Conservation (phyloP, 495 filamentous ascomycete species). For the Clavariopsis aquatica region DNA sequence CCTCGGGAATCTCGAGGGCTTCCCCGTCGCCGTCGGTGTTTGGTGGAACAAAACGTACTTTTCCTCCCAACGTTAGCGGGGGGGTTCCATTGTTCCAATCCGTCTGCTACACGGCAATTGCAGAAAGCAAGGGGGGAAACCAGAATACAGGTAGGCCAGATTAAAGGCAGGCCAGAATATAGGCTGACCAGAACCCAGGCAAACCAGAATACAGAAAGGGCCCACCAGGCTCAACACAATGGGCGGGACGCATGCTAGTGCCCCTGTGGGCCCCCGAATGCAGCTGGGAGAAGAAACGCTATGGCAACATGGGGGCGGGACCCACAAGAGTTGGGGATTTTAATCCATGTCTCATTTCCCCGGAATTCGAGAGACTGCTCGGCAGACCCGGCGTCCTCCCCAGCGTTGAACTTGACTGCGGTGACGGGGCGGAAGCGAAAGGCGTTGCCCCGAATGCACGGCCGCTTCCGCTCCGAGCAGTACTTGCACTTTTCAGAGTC, state of each 20-base stretch:
- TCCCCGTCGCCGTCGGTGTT: conserved; percentile 15
- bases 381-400: conserved; percentile 16
- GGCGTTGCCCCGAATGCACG: conserved; percentile 15
- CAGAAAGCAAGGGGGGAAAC: too few species aligned
- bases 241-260: background rate
- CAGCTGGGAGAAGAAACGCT: background rate
- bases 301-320: background rate
- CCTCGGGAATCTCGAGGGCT: background rate
- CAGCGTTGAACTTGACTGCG: conserved; percentile 21
- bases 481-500: conserved; percentile 23
- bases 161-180: too few species aligned
- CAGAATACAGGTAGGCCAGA: too few species aligned
- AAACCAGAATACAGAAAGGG: background rate
- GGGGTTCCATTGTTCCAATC: too few species aligned
- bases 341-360: conserved; percentile 14
- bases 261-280: background rate
- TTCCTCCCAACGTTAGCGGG: conserved; percentile 3
- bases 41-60: conserved; percentile 17
- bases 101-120: too few species aligned
- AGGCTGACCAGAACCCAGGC: background rate
- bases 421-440: conserved; percentile 25
- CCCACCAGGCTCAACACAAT: background rate
- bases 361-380: conserved; percentile 19
- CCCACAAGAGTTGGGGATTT: conserved; percentile 12
- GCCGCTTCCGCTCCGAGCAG: conserved; percentile 12